Evolutionary conservation across 2,329 filamentous ascomycete genomes (phyloP), one percentile per base, ranked within the genome.

Genomic region (Alternaria angustiovoidea): DNA sequence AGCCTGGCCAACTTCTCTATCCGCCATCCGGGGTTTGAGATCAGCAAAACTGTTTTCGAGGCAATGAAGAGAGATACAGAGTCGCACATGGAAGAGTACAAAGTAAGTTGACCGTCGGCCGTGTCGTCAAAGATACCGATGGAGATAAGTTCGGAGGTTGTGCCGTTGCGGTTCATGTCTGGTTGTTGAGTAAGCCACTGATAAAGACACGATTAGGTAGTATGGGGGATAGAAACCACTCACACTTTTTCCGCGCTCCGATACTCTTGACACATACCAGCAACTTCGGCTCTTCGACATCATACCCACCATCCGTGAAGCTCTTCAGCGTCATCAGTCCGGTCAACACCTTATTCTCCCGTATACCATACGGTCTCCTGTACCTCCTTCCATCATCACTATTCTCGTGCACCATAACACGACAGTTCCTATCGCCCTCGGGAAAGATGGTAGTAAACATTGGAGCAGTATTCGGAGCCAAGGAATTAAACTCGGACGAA

Each of bases 261-360:
- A 89, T 79, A 57, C 83, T 86, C 71, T 86, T 86, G 4, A 89
- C 84, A 51, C 86, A 86, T 0, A 88, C 83, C 3, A 89, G 77
- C 2, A 89, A 76, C 51, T 83, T 86, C 0, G 78, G 81, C 36
- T 82, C 81, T 2, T 75, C 68, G 8, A 86, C 72, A 71, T 88
- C 86, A 57, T 84, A 83, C 0, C 86, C 86, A 2, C 83, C 83
- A 39, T 83, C 79, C 2, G 85, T 75, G 69, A 87, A 89, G 43
- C 80, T 81, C 53, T 82, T 82, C 34, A 89, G 74, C 3, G 84
- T 87, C 83, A 89, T 87, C 11, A 89, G 77, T 1, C 81, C 81
- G 5, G 79, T 74, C 4, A 86, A 72, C 2, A 71, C 64, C 20
- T 75, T 70, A 0, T 69, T 71, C 39, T 76, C 70, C 7, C 30